Percentiles rank a stretch among this genome's conserved stretches.
Conservation (phyloP, 1,284 basidiomycete species). For the Ceratorhiza oryzae-sativae region DNA sequence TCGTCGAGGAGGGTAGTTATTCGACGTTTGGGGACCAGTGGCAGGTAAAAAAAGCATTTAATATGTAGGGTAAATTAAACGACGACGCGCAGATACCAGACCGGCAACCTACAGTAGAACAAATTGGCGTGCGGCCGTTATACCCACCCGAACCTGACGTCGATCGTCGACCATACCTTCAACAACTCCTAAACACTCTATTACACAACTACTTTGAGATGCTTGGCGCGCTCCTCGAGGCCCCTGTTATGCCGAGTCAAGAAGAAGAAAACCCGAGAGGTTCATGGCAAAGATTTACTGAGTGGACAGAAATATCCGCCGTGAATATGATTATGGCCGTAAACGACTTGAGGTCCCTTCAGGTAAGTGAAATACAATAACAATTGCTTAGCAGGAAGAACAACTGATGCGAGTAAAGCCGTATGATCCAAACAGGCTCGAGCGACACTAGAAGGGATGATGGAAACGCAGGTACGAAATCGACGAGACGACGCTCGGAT, state of each 20-base stretch:
- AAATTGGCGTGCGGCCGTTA: constrained; percentile 47
- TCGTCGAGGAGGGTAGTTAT: constrained; percentile 48
- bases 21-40: constrained; percentile 48
- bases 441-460: constrained; percentile 48
- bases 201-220: constrained; percentile 48
- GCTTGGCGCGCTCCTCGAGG: constrained; percentile 46
- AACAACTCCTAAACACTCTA: constrained; percentile 47
- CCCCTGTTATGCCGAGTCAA: constrained; percentile 44
- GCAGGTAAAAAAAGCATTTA: constrained; percentile 43
- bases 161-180: constrained; percentile 43
- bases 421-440: constrained; percentile 40
- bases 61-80: background rate
- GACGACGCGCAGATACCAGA: constrained; percentile 43
- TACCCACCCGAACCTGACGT: constrained; percentile 34
- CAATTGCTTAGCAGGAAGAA: background rate
- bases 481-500: constrained; percentile 41
- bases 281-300: constrained; percentile 42
- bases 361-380: constrained; percentile 43
- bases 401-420: constrained; percentile 1
- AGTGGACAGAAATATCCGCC: constrained; percentile 46
- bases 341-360: constrained; percentile 49
- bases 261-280: constrained; percentile 29
- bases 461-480: constrained; percentile 47
- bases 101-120: constrained; percentile 45
- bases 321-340: constrained; percentile 50